Conservation (phyloP, 306 rosid species). For the Astragalus membranaceus region DNA sequence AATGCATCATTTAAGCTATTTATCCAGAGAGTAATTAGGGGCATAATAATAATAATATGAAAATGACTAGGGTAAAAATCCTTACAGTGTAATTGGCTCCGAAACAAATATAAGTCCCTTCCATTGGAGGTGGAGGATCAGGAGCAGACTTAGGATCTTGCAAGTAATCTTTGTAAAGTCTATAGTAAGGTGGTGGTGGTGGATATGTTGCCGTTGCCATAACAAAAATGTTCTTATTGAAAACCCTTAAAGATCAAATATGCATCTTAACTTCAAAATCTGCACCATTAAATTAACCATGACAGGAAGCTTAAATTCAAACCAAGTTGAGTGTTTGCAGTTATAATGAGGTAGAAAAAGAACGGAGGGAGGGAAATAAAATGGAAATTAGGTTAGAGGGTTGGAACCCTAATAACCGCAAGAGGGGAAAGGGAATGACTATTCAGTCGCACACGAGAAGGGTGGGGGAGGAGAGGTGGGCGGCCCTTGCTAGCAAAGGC, state of each 20-base stretch:
- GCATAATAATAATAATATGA: not conserved
- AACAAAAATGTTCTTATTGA: constrained; percentile 1
- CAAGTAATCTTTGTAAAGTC: constrained; percentile 76
- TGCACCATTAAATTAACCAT: not conserved
- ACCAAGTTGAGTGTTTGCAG: not conserved
- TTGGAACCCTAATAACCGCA: too few relatives aligned
- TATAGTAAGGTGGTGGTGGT: constrained; percentile 86
- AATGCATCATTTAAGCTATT: not conserved
- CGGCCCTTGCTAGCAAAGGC: too few relatives aligned
- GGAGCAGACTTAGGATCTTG: constrained; percentile 81
- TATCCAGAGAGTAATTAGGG: not conserved
- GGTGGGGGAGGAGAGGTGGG: too few relatives aligned
- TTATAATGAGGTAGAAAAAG: not conserved
- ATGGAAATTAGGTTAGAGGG: too few relatives aligned
- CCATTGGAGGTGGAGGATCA: constrained; percentile 74
- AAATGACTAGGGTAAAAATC: too few relatives aligned
- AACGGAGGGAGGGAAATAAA: too few relatives aligned
- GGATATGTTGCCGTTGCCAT: constrained; percentile 94
- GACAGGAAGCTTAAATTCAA: not conserved
- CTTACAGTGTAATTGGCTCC: constrained; percentile 74
- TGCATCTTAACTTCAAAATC: constrained; percentile 10
- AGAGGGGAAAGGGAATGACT: too few relatives aligned
- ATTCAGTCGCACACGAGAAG: too few relatives aligned
- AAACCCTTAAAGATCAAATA: constrained; percentile 4
- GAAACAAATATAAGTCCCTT: constrained; percentile 74